Base-by-base conservation (phyloP, 495 filamentous ascomycete genomes). In the Aspergillus homomorphus region DNA sequence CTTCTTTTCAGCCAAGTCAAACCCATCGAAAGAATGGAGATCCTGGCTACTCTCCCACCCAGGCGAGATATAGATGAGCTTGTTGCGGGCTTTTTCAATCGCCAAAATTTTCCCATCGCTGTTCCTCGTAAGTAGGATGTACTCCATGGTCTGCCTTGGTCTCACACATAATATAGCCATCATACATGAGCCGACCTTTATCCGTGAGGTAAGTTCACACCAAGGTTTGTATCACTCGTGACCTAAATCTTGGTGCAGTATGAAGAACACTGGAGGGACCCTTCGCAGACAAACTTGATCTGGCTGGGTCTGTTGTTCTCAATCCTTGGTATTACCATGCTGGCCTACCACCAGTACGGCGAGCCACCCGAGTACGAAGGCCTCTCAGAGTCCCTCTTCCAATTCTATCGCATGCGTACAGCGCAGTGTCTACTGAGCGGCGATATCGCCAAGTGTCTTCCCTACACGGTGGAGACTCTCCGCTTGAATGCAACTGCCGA, bases 401-500 rank as follows among this genome's bases (percentile, higher is more conserved):
- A 59, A 8, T 48, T 68, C 3, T 60, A 62, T 22, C 68, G 70
- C 7, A 67, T 73, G 53, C 72, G 70, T 19, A 66, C 66, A 30
- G 69, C 68, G 4, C 74, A 77, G 42, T 79, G 76, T 48, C 66
- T 79, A 3, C 59, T 70, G 1, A 58, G 75, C 0, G 73, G 62
- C 22, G 72, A 79, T 23, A 78, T 77, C 64, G 75, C 75, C 4
- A 79, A 71, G 24, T 71, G 68, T 1, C 68, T 73, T 0, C 63
- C 64, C 4, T 72, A 75, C 62, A 70, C 75, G 4, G 45, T 81
- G 1, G 77, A 82, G 56, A 71, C 77, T 0, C 23, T 81, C 46
- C 55, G 73, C n/a, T 59, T 73, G 24, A 71, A 78, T 53, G 65
- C 73, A 20, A 68, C 69, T 4, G 65, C 62, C 18, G 77, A 81